Percentiles rank a stretch among this genome's conserved stretches.
These are phyloP conservation scores for Beauveria scarabaeidicola DNA, from an alignment of 2,329 filamentous ascomycete genomes.

Conservation along the genomic window DNA sequence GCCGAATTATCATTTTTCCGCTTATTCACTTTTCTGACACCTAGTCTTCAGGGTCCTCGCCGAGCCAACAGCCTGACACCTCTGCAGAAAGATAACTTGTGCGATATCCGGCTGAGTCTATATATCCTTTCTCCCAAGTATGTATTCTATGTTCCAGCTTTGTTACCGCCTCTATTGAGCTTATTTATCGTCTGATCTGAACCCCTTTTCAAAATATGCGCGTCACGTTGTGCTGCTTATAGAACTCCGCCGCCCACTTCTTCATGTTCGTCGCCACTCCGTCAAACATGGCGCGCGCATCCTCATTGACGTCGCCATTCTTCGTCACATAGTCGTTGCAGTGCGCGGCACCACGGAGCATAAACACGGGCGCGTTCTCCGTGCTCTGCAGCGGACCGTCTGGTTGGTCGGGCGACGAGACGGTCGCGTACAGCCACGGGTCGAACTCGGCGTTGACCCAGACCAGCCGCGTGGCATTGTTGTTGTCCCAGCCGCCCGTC, in stretches of 20 bases:
- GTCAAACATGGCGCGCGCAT: conserved; percentile 49
- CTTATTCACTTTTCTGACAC: too few species aligned
- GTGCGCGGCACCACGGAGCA: conserved; percentile 35
- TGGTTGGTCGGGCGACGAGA: neutral
- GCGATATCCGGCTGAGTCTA: too few species aligned
- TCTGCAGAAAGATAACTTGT: too few species aligned
- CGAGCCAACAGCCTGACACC: too few species aligned
- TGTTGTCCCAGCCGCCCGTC: conserved; percentile 7
- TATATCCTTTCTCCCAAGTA: neutral
- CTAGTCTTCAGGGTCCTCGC: too few species aligned
- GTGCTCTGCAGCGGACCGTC: conserved; percentile 26
- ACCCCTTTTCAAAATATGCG: neutral
- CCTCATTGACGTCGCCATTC: conserved; percentile 44
- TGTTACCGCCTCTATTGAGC: neutral
- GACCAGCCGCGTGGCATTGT: conserved; percentile 4
- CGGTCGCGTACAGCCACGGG: conserved; percentile 8
- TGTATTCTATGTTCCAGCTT: neutral
- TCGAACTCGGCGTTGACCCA: conserved; percentile 9
- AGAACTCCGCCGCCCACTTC: conserved; percentile 54
- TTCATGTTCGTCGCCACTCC: conserved; percentile 48
- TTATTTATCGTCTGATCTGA: neutral
- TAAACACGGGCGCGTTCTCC: conserved; percentile 37
- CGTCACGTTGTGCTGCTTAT: conserved; percentile 13
- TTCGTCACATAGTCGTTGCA: conserved; percentile 61
- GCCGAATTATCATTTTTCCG: too few species aligned